phyloP scores from a whole-genome alignment of 2,329 filamentous ascomycete species.

The Lanzia echinophila region DNA sequence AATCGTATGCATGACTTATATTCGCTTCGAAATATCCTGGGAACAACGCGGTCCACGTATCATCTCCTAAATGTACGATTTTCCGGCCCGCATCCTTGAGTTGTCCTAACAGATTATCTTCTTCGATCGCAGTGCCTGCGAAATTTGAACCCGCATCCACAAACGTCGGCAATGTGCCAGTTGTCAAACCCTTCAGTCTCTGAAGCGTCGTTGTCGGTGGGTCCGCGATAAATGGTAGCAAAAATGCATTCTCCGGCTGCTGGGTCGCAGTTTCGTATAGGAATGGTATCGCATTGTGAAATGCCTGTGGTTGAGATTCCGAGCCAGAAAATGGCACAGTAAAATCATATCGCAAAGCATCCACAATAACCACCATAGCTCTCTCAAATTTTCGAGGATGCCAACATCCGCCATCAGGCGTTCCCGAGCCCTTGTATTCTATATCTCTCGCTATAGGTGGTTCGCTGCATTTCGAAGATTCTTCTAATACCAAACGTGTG shows the following conservation, averaged over 20 bases:
- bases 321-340: conserved; percentile 62
- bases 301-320: conserved; percentile 45
- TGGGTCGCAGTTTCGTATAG: conserved; percentile 74
- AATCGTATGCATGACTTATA: conserved; percentile 85
- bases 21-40: conserved; percentile 87
- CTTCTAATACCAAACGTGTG: conserved; percentile 72
- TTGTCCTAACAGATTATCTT: conserved; percentile 72
- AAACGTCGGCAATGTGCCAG: conserved; percentile 90
- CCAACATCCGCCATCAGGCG: conserved; percentile 75
- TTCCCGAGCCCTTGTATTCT: conserved; percentile 23
- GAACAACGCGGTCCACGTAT: conserved; percentile 93
- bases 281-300: conserved; percentile 82
- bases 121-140: conserved; percentile 88
- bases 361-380: conserved; percentile 83
- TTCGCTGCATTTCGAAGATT: conserved; percentile 62
- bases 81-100: conserved; percentile 60
- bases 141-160: conserved; percentile 93
- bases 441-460: conserved; percentile 53
- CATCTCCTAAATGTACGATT: conserved; percentile 91
- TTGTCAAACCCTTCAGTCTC: conserved; percentile 87
- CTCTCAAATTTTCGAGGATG: conserved; percentile 90
- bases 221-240: conserved; percentile 93
- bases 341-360: conserved; percentile 95
- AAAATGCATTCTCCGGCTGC: conserved; percentile 74
- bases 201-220: conserved; percentile 92